A percentile compares a stretch with the other conserved stretches of the same genome.
phyloP scores from a whole-genome alignment of 2,329 filamentous ascomycete species.

The Alternaria gaisen region DNA sequence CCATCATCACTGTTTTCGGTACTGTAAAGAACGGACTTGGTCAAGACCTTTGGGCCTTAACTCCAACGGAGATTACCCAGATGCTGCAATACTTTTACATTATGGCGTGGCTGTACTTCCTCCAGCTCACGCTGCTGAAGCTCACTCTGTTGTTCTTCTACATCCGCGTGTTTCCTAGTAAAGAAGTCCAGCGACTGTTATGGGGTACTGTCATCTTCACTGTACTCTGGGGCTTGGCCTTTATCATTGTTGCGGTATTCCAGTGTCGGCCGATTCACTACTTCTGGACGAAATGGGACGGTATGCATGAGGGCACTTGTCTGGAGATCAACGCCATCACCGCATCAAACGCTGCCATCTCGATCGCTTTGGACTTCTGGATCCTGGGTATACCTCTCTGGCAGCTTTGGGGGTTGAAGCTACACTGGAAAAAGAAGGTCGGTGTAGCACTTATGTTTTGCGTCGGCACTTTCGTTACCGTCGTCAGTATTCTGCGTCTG shows the following conservation, averaged over 20 bases:
- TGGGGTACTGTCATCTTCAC: slow-evolving; percentile 40
- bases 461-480: slow-evolving; percentile 53
- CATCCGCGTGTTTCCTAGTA: slow-evolving; percentile 43
- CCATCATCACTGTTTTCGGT: slow-evolving; percentile 38
- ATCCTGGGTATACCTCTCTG: slow-evolving; percentile 49
- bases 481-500: slow-evolving; percentile 56
- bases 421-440: slow-evolving; percentile 52
- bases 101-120: slow-evolving; percentile 49
- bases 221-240: slow-evolving; percentile 35
- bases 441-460: slow-evolving; percentile 52
- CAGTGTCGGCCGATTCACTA: slow-evolving; percentile 50
- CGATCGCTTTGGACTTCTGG: slow-evolving; percentile 47
- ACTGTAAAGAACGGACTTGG: slow-evolving; percentile 55
- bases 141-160: slow-evolving; percentile 45
- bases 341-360: slow-evolving; percentile 45
- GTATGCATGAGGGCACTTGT: slow-evolving; percentile 42
- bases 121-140: slow-evolving; percentile 39
- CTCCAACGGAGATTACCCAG: slow-evolving; percentile 52
- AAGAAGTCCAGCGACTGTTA: slow-evolving; percentile 30
- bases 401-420: slow-evolving; percentile 44
- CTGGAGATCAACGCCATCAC: slow-evolving; percentile 49
- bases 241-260: slow-evolving; percentile 35
- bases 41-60: slow-evolving; percentile 62
- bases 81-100: slow-evolving; percentile 53
- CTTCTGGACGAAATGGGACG: slow-evolving; percentile 49